A percentile compares a stretch with the other conserved stretches of the same genome.
These are phyloP conservation scores for Didymella pomorum DNA, from an alignment of 2,329 filamentous ascomycete species.

Conservation along the genomic window DNA sequence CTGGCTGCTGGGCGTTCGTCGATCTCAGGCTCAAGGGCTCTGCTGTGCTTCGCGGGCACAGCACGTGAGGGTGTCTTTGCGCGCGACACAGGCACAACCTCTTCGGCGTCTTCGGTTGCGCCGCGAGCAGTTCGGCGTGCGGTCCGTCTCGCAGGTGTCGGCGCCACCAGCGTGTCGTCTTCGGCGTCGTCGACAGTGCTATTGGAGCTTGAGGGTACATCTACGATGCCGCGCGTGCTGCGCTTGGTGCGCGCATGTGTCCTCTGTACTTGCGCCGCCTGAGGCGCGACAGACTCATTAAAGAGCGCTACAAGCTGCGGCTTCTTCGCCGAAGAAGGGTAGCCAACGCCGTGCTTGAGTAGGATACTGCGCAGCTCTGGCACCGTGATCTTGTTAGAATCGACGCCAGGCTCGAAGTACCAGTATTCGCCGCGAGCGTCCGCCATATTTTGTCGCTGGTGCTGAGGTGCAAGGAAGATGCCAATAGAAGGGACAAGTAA, in stretches of 20 bases:
- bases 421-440: slow-evolving; percentile 49
- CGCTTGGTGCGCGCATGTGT: slow-evolving; percentile 81
- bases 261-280: slow-evolving; percentile 77
- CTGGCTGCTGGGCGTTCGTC: slow-evolving; percentile 46
- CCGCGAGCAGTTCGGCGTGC: slow-evolving; percentile 52
- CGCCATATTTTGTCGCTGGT: slow-evolving; percentile 33
- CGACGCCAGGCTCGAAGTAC: slow-evolving; percentile 88
- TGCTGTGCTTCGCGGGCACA: slow-evolving; percentile 55
- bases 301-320: slow-evolving; percentile 85
- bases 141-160: slow-evolving; percentile 50
- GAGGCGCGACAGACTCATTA: slow-evolving; percentile 77
- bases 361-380: slow-evolving; percentile 90
- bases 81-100: slow-evolving; percentile 27
- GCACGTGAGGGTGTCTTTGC: slow-evolving; percentile 49
- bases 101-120: slow-evolving; percentile 50
- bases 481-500: not conserved
- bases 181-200: slow-evolving; percentile 66
- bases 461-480: not conserved
- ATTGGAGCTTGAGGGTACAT: slow-evolving; percentile 71
- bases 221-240: slow-evolving; percentile 83
- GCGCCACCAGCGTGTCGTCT: slow-evolving; percentile 53
- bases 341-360: slow-evolving; percentile 84
- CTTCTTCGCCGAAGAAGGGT: slow-evolving; percentile 92
- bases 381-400: slow-evolving; percentile 82
- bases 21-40: slow-evolving; percentile 47